Conservation (phyloP, 352 stramenopile genomes). For the Globisporangium barbulae region DNA sequence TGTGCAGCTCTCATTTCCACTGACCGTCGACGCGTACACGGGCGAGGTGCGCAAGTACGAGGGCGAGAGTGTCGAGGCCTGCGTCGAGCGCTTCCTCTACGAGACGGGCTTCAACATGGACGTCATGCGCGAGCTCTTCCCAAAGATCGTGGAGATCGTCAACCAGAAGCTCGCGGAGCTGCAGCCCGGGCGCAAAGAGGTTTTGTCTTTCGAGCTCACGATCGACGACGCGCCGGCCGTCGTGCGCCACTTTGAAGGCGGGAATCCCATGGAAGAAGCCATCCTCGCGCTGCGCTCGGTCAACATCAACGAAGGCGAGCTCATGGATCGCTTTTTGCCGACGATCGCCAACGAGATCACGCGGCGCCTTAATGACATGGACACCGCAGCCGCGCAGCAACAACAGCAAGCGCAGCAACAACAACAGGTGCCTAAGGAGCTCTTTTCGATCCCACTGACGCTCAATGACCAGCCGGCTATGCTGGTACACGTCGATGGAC, state of each 20-base stretch:
- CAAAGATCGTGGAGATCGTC: slow-evolving; percentile 52
- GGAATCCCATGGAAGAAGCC: slow-evolving; percentile 56
- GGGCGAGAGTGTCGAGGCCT: slow-evolving; percentile 46
- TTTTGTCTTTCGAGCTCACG: slow-evolving; percentile 56
- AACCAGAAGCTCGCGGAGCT: slow-evolving; percentile 57
- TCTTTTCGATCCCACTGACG: slow-evolving; percentile 69
- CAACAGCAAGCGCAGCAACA: not conserved
- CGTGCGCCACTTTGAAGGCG: slow-evolving; percentile 66
- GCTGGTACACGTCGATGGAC: slow-evolving; percentile 64
- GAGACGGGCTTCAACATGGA: slow-evolving; percentile 52
- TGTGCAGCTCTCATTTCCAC: slow-evolving; percentile 57
- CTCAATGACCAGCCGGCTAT: slow-evolving; percentile 42
- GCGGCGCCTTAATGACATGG: slow-evolving; percentile 30
- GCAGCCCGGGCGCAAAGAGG: slow-evolving; percentile 44
- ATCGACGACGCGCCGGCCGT: slow-evolving; percentile 48
- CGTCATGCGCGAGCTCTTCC: slow-evolving; percentile 60
- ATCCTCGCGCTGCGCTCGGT: slow-evolving; percentile 41
- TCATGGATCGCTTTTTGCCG: slow-evolving; percentile 48
- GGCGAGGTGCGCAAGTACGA: slow-evolving; percentile 61
- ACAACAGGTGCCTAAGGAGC: slow-evolving; percentile 25
- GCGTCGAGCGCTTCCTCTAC: slow-evolving; percentile 70
- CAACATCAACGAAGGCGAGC: slow-evolving; percentile 40
- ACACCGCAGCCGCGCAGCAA: not conserved
- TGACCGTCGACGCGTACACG: slow-evolving; percentile 50
- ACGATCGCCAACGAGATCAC: slow-evolving; percentile 64